Conservation (phyloP, 208 protist species). For the Tritrichomonas musculus region DNA sequence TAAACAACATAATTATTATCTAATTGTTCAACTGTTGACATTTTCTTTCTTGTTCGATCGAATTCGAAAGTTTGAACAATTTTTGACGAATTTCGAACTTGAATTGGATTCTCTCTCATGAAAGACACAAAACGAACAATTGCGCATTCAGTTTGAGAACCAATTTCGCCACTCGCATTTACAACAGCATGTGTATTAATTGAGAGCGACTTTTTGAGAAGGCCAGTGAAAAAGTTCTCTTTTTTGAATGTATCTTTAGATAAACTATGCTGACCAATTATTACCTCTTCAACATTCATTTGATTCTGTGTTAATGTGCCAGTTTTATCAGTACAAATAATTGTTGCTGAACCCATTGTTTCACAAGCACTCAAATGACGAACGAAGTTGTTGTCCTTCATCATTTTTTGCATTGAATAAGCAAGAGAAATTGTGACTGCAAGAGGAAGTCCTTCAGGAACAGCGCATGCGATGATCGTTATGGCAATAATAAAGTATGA, state of each 20-base stretch:
- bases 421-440: constrained; percentile 90
- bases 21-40: background rate
- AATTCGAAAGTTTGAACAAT: background rate
- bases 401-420: constrained; percentile 38
- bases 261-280: constrained; percentile 17
- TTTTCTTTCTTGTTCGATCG: background rate
- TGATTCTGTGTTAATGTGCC: constrained; percentile 55
- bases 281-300: constrained; percentile 40
- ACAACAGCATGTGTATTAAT: background rate
- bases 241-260: background rate
- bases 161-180: background rate
- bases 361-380: background rate
- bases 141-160: constrained; percentile 24
- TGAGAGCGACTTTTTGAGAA: background rate
- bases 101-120: background rate
- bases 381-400: constrained; percentile 31
- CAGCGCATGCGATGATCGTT: constrained; percentile 90
- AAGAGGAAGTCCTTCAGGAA: constrained; percentile 88
- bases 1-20: background rate
- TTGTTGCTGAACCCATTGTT: constrained; percentile 78
- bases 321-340: constrained; percentile 95
- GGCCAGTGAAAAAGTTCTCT: no score
- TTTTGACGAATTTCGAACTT: background rate
- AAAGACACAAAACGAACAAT: background rate
- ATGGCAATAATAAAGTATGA: constrained; percentile 43